These are phyloP conservation scores for Trichoderma endophyticum DNA, from an alignment of 2,329 filamentous ascomycete species.

Conservation along the genomic window DNA sequence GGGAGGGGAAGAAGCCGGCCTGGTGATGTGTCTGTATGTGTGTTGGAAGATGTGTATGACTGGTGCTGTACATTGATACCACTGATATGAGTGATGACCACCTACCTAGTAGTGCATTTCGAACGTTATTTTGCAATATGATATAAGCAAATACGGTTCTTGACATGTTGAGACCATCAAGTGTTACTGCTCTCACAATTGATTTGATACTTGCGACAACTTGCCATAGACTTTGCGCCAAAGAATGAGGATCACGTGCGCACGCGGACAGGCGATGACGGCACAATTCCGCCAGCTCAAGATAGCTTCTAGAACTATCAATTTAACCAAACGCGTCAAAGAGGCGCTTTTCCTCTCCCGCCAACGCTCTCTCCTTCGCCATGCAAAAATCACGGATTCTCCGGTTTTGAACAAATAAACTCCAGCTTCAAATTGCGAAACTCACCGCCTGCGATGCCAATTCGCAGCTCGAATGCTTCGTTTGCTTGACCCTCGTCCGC, in stretches of 20 bases:
- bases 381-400: neutral
- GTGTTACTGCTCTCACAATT: neutral
- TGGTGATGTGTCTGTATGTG: neutral
- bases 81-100: neutral
- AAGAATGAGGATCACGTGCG: constrained; percentile 5
- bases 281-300: neutral
- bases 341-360: neutral
- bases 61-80: neutral
- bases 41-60: neutral
- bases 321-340: neutral
- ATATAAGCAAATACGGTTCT: neutral
- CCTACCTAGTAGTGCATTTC: neutral
- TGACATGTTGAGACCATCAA: neutral
- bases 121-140: neutral
- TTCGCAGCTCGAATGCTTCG: constrained; percentile 4
- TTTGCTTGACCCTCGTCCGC: neutral
- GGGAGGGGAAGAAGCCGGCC: constrained; percentile 32
- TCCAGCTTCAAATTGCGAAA: neutral
- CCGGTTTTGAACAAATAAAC: neutral
- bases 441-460: neutral
- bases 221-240: neutral
- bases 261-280: constrained; percentile 11
- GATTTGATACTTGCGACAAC: neutral
- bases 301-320: neutral
- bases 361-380: neutral